These are phyloP conservation scores for Oldenlandia corymbosa DNA, from an alignment of 257 asterid species.

Conservation along the genomic window DNA sequence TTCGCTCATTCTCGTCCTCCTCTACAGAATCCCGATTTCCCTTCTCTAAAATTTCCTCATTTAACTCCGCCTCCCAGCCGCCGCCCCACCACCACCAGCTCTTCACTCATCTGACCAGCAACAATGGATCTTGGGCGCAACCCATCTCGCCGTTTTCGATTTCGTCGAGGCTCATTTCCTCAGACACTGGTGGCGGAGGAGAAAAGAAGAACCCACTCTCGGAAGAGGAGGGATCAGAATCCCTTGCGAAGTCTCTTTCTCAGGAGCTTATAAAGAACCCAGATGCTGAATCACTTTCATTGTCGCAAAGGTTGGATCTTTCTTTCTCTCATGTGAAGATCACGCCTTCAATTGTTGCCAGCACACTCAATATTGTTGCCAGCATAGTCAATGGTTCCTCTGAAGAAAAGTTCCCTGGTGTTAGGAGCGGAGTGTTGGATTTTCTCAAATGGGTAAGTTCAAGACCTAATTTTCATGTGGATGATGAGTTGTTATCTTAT, in stretches of 20 bases:
- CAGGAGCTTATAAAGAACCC: conserved; percentile 52
- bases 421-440: conserved; percentile 61
- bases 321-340: conserved; percentile 63
- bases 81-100: conserved; percentile 17
- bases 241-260: conserved; percentile 37
- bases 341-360: too few species aligned
- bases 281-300: conserved; percentile 52
- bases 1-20: conserved; percentile 30
- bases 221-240: conserved; percentile 24
- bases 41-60: conserved; percentile 7
- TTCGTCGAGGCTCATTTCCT: conserved; percentile 39
- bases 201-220: too few species aligned
- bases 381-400: conserved; percentile 49
- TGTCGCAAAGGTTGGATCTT: conserved; percentile 66
- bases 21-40: conserved; percentile 19
- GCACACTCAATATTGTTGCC: conserved; percentile 40
- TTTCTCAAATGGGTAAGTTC: conserved; percentile 68
- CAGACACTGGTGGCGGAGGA: conserved; percentile 23
- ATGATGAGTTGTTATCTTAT: conserved; percentile 52
- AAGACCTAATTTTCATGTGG: conserved; percentile 41
- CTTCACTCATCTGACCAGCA: conserved; percentile 6
- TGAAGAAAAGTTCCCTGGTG: too few species aligned
- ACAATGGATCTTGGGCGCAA: conserved; percentile 7
- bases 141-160: conserved; percentile 11
- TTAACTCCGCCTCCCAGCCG: conserved; percentile 17